Evolutionary conservation across 768 basidiomycete genomes (phyloP), one percentile per base, ranked within the genome.

Genomic region (Boletus pseudo-olivaceus): DNA sequence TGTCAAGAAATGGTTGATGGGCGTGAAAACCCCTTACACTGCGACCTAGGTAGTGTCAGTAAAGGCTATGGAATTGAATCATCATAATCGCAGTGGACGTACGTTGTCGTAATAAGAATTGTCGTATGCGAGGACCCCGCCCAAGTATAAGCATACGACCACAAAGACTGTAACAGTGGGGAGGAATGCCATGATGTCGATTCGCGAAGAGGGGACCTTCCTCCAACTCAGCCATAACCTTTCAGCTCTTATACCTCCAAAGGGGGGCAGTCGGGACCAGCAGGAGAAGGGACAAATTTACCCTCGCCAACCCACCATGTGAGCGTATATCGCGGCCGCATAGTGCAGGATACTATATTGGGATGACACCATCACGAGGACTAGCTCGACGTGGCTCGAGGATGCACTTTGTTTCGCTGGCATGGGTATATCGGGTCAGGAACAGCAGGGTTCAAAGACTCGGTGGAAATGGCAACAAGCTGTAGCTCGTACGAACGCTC

Each of bases 91-190:
- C 12, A 33, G 29, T n/a, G 8, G 32, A 73, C 78, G 53, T 61
- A 85, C 85, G 61, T 86, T 88, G 67, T 88, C 85, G 64, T 75
- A 82, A 47, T 83, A 75, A 56, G 73, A 73, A 60, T 77, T 78
- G 68, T 84, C 81, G 62, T 82, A 85, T 20, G 79, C 81, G 48
- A 57, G 32, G 9, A 63, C 68, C n/a, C 52, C 43, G 23, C 56
- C 55, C 20, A 63, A 33, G 55, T 54, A 55, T 7, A 56, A 26
- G 41, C 51, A 53, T n/a, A 29, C 32, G 19, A 38, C 47, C 29
- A 49, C 17, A 34, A 56, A 48, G 35, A 53, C 34, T 10, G 39
- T 27, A n/a, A 61, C 15, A 26, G 29, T 8, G 15, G 43, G 11
- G 14, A 57, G 29, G 39, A 52, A 47, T 35, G 45, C 44, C 63